These are phyloP conservation scores for Melaleuca alternifolia DNA, from an alignment of 345 rosid species.

Conservation along the genomic window DNA sequence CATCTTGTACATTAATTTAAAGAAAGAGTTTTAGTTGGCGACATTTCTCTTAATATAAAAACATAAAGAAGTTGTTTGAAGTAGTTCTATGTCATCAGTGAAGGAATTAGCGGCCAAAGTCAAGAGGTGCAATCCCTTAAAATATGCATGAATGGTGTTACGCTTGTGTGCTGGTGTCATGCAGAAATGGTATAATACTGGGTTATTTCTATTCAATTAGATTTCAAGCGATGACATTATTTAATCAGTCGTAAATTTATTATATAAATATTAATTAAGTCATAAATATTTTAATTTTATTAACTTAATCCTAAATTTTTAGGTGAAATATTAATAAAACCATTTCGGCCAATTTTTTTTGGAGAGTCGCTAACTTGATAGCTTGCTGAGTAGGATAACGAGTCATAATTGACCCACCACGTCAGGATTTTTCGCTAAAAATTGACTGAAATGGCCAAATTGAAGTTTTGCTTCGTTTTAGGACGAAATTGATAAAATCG, in stretches of 20 bases:
- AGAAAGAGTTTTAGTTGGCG: neutral
- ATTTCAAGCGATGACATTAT: too few species aligned
- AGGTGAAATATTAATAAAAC: too few species aligned
- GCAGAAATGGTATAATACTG: neutral
- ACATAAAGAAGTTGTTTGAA: neutral
- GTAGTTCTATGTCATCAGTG: neutral
- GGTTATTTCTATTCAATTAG: neutral
- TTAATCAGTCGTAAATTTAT: neutral
- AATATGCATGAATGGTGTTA: neutral
- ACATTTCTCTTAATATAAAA: neutral
- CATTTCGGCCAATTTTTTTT: fast-evolving
- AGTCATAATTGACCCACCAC: too few species aligned
- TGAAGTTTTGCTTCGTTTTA: too few species aligned
- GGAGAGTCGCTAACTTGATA: neutral
- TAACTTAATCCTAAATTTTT: too few species aligned
- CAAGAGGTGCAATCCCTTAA: neutral
- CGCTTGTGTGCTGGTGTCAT: neutral
- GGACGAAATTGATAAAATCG: too few species aligned
- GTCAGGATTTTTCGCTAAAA: too few species aligned
- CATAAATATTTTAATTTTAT: too few species aligned
- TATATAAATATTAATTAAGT: too few species aligned
- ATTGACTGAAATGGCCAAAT: too few species aligned
- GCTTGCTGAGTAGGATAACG: too few species aligned
- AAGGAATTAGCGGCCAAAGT: neutral
- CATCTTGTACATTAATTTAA: neutral